Percentiles rank a stretch among this genome's conserved stretches.
Conservation (phyloP, 2,329 filamentous ascomycete species). For the Aphanoascus verrucosus region DNA sequence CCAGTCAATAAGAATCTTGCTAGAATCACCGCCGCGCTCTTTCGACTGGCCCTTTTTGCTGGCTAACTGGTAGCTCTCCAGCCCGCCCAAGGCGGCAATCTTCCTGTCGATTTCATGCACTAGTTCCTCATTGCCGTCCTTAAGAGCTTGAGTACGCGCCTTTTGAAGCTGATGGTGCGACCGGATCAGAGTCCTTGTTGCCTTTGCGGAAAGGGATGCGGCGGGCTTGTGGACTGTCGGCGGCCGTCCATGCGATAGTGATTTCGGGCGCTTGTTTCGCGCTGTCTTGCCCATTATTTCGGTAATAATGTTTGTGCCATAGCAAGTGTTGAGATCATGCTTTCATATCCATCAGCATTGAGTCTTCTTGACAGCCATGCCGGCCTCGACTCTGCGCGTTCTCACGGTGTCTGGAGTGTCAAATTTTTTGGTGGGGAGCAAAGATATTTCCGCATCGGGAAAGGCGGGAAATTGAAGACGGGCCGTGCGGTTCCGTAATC, state of each 20-base stretch:
- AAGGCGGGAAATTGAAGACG: conserved; percentile 6
- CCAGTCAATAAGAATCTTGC: conserved; percentile 50
- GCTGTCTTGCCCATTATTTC: conserved; percentile 20
- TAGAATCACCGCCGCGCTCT: conserved; percentile 54
- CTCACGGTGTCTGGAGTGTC: neutral
- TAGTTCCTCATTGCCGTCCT: conserved; percentile 34
- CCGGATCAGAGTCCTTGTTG: conserved; percentile 48
- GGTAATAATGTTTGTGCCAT: neutral
- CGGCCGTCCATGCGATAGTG: conserved; percentile 39
- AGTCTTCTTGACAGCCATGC: neutral
- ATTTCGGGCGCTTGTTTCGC: conserved; percentile 25
- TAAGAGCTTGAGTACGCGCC: conserved; percentile 42
- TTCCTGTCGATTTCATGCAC: conserved; percentile 38
- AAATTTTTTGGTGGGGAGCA: neutral
- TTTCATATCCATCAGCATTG: neutral
- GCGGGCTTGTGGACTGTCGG: conserved; percentile 29
- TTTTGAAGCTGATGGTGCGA: conserved; percentile 52
- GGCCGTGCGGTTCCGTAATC: neutral
- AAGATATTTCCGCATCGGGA: conserved; percentile 6
- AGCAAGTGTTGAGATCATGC: neutral
- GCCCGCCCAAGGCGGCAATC: conserved; percentile 48
- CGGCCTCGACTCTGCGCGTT: neutral
- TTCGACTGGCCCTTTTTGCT: conserved; percentile 52
- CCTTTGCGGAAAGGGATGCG: conserved; percentile 44
- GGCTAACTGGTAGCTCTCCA: conserved; percentile 51